Base-by-base conservation (phyloP, 768 basidiomycete species). In the Calocybe indica region DNA sequence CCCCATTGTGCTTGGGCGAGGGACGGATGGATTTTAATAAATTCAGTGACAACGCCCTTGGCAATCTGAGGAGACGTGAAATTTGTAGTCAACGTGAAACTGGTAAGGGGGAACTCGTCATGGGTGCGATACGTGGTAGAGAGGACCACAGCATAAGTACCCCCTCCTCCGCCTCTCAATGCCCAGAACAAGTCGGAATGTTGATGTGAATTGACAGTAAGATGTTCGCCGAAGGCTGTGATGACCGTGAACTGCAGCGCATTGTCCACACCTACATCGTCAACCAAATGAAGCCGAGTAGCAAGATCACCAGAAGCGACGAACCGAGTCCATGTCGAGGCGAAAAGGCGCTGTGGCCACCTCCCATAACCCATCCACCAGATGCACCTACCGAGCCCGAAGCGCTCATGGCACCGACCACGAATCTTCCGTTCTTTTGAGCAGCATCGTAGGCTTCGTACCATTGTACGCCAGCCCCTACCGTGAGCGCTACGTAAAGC, bases 321-420 rank as follows among this genome's bases (percentile, higher is more conserved):
- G 42, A 49, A 71, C 72, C 71, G 13, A 76, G 64, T 12, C 76
- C 76, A 47, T 67, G 65, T 12, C 44, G 56, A 2, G 74, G 61
- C 2, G 69, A 58, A 6, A 74, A 48, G 5, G 58, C 48, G 30
- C 70, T 70, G 46, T 78, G 72, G 0, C 77, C 74, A 6, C 71
- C 74, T 6, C 77, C 78, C 31, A 65, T 55, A 5, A 72, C 42
- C 71, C 73, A 79, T 13, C 75, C 76, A 22, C 73, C 74, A 8
- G 70, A 65, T 28, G 74, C 66, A 35, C 74, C 76, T 6, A 78
- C 63, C 7, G 73, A 66, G 28, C 67, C 72, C 3, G 64, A 62
- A 0, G 30, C 8, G 6, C 65, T 65, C 3, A 63, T 9, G 7
- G 70, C 76, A 6, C 79, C 79, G 5, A 78, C 68, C n/a, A 80